Conservation (phyloP, 169 alveolate genomes). For the Plasmodium ovale region DNA sequence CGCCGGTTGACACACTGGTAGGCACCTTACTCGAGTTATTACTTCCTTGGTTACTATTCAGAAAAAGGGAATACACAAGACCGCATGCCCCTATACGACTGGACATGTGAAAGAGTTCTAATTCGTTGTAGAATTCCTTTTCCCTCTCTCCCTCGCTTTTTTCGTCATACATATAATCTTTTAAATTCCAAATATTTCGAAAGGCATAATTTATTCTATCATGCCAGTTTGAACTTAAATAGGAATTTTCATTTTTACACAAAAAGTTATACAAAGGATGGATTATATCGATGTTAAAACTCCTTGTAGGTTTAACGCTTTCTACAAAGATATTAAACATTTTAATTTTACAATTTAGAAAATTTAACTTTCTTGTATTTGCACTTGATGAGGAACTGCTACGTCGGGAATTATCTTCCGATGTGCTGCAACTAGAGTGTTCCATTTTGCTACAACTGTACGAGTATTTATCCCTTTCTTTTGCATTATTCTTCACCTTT, state of each 20-base stretch:
- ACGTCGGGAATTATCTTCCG: not conserved
- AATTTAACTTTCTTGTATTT: not conserved
- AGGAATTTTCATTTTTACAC: conserved; percentile 57
- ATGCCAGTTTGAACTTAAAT: conserved; percentile 76
- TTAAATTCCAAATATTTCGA: conserved; percentile 68
- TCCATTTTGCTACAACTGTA: not conserved
- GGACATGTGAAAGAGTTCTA: conserved; percentile 64
- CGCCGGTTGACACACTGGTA: not conserved
- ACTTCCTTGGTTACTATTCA: not conserved
- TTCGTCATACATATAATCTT: conserved; percentile 58
- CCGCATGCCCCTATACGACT: conserved; percentile 76
- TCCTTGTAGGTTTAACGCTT: conserved; percentile 47
- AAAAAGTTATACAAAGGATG: conserved; percentile 67
- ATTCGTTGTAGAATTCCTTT: conserved; percentile 51
- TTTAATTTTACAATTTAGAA: conserved; percentile 1
- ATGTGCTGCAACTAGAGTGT: not conserved
- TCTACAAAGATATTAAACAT: conserved; percentile 35
- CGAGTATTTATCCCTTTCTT: not conserved
- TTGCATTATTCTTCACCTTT: not conserved
- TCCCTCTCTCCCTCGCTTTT: conserved; percentile 66
- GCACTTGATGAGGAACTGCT: not conserved
- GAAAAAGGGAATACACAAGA: conserved; percentile 53
- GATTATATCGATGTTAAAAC: conserved; percentile 33
- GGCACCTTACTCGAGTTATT: not conserved
- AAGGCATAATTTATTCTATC: conserved; percentile 74